Evolutionary conservation across 106 monocot species (phyloP).

Genomic region (Triglochin maritima): DNA sequence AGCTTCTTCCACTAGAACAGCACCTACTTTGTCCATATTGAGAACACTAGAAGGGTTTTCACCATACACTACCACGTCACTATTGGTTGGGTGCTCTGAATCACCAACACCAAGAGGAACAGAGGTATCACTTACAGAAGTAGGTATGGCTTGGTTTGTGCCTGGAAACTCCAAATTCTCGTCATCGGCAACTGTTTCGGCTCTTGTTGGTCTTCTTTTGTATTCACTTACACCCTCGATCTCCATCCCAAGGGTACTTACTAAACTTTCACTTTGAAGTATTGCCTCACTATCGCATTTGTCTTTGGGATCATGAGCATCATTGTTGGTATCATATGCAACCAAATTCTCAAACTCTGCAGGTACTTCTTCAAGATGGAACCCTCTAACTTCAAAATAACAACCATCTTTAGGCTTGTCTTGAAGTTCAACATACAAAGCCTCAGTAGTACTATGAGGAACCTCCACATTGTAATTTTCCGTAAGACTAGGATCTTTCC

Average conservation of each 20-base stretch:
- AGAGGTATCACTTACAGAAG: no score
- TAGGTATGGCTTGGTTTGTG: no score
- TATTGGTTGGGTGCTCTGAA: neutral
- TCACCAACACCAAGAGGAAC: neutral
- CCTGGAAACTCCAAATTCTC: neutral
- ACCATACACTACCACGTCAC: no score
- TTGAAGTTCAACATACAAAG: neutral
- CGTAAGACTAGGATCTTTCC: neutral
- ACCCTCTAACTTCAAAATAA: neutral
- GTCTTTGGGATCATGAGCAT: neutral
- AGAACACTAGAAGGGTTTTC: no score
- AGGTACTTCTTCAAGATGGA: neutral
- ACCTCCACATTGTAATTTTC: neutral
- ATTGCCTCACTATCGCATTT: no score
- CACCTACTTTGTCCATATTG: no score
- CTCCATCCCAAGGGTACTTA: neutral
- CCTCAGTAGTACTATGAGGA: neutral
- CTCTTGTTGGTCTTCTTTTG: neutral
- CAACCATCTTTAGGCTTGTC: no score
- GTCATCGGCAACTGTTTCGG: neutral
- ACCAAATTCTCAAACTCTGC: neutral
- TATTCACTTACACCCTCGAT: neutral
- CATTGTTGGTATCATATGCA: neutral
- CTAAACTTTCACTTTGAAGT: neutral
- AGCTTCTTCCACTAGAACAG: no score